Conservation (phyloP, 2,329 filamentous ascomycete genomes). For the Penicillium sp. region DNA sequence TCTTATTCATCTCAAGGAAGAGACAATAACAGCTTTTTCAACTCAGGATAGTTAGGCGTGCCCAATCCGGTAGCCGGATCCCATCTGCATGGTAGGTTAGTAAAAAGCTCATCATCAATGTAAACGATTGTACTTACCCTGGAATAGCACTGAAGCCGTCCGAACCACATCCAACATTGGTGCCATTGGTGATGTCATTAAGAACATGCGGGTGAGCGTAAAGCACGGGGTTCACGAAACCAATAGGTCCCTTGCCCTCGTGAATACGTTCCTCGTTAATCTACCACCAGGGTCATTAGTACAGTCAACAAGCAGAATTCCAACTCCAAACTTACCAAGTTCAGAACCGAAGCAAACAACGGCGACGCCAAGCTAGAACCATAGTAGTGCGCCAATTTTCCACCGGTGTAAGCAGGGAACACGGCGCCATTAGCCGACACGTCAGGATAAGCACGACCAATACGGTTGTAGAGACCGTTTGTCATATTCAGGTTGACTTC, state of each 20-base stretch:
- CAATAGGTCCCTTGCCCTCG: conserved; percentile 49
- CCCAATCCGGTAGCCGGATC: conserved; percentile 36
- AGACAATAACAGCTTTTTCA: conserved; percentile 31
- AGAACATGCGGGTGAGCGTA: conserved; percentile 36
- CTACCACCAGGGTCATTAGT: conserved; percentile 7
- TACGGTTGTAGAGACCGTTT: conserved; percentile 45
- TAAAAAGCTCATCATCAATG: background rate
- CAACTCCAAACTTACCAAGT: conserved; percentile 23
- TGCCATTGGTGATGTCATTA: conserved; percentile 45
- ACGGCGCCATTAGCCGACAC: conserved; percentile 48
- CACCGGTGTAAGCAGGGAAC: conserved; percentile 25
- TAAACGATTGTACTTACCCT: conserved; percentile 17
- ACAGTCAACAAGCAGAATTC: background rate
- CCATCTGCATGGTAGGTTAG: conserved; percentile 21
- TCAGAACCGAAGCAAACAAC: conserved; percentile 33
- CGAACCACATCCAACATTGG: conserved; percentile 31
- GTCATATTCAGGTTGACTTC: conserved; percentile 40
- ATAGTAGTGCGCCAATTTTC: conserved; percentile 23
- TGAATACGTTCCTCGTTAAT: conserved; percentile 53
- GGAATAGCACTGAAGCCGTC: conserved; percentile 29
- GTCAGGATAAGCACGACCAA: conserved; percentile 53
- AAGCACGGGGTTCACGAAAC: conserved; percentile 54
- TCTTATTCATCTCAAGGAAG: conserved; percentile 15
- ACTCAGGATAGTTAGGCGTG: conserved; percentile 33
- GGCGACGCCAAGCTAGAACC: conserved; percentile 32